phyloP scores from a whole-genome alignment of 2,329 filamentous ascomycete species.

The Monilinia vaccinii-corymbosi region DNA sequence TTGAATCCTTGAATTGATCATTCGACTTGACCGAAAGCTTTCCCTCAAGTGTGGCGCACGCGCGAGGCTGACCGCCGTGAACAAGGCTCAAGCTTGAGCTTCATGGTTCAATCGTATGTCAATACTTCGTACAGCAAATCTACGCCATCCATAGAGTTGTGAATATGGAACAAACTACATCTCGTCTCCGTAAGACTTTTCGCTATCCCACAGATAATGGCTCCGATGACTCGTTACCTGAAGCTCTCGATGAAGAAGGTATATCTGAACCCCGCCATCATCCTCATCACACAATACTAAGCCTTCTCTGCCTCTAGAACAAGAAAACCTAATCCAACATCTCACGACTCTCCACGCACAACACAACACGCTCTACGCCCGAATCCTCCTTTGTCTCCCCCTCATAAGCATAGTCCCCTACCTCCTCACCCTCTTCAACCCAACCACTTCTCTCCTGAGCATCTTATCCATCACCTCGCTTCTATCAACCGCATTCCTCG shows the following conservation, averaged over 20 bases:
- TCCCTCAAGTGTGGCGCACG: conserved; percentile 11
- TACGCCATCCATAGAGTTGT: not conserved
- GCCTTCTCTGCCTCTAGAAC: conserved; percentile 36
- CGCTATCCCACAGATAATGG: conserved; percentile 58
- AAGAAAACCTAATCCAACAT: conserved; percentile 51
- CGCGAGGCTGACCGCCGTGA: not conserved
- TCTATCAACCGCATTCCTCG: conserved; percentile 50
- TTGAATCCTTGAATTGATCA: conserved; percentile 2
- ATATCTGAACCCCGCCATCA: conserved; percentile 11
- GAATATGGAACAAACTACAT: conserved; percentile 30
- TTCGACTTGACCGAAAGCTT: conserved; percentile 7
- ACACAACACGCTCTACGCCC: conserved; percentile 49
- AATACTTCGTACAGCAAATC: not conserved
- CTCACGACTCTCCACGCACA: conserved; percentile 47
- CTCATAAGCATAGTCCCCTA: conserved; percentile 47
- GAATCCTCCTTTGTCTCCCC: conserved; percentile 52
- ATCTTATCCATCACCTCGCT: conserved; percentile 56
- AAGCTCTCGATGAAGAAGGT: conserved; percentile 71
- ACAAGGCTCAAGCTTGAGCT: not conserved
- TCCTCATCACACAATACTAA: conserved; percentile 15
- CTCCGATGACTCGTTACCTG: conserved; percentile 42
- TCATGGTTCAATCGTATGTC: not conserved
- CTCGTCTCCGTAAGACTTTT: conserved; percentile 69
- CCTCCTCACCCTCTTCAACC: conserved; percentile 37
- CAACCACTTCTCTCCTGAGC: conserved; percentile 31